Percentiles rank a stretch among this genome's conserved stretches.
These are phyloP conservation scores for Daedaleopsis nitida DNA, from an alignment of 768 basidiomycete genomes.

Conservation along the genomic window DNA sequence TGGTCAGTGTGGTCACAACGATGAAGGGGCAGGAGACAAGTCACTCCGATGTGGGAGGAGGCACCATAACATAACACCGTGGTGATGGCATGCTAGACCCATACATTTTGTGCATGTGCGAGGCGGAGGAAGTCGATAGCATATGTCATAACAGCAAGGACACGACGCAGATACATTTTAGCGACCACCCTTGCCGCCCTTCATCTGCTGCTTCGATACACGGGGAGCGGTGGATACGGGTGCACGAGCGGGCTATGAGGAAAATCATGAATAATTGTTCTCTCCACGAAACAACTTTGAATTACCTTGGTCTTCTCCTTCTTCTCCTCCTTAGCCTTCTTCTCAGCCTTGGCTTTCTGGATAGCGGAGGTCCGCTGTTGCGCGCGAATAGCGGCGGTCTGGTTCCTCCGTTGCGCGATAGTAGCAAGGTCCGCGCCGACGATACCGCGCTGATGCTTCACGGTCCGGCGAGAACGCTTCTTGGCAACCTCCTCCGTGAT, in stretches of 20 bases:
- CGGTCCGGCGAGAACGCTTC: conserved; percentile 95
- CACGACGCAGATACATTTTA: conserved; percentile 36
- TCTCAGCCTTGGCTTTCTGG: conserved; percentile 92
- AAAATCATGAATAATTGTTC: not conserved
- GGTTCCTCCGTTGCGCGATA: conserved; percentile 91
- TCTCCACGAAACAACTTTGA: conserved; percentile 4
- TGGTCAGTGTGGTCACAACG: not conserved
- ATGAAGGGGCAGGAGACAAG: not conserved
- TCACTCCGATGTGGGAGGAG: not conserved
- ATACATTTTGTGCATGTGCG: conserved; percentile 31
- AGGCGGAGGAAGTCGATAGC: conserved; percentile 27
- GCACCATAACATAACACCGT: conserved; percentile 14
- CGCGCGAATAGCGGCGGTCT: conserved; percentile 81
- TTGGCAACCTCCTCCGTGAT: conserved; percentile 98
- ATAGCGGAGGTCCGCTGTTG: conserved; percentile 86
- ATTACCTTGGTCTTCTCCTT: conserved; percentile 72
- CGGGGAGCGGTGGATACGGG: conserved; percentile 66
- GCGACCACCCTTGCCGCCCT: conserved; percentile 82
- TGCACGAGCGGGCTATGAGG: conserved; percentile 55
- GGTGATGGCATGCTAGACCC: conserved; percentile 24
- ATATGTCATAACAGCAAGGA: conserved; percentile 24
- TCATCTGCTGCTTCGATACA: conserved; percentile 96
- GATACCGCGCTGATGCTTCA: conserved; percentile 98
- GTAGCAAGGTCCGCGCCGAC: conserved; percentile 93
- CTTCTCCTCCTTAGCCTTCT: conserved; percentile 94